A percentile compares a stretch with the other conserved stretches of the same genome.
These are phyloP conservation scores for Picea sitchensis DNA, from an alignment of 75 land plant species.

Conservation along the genomic window DNA sequence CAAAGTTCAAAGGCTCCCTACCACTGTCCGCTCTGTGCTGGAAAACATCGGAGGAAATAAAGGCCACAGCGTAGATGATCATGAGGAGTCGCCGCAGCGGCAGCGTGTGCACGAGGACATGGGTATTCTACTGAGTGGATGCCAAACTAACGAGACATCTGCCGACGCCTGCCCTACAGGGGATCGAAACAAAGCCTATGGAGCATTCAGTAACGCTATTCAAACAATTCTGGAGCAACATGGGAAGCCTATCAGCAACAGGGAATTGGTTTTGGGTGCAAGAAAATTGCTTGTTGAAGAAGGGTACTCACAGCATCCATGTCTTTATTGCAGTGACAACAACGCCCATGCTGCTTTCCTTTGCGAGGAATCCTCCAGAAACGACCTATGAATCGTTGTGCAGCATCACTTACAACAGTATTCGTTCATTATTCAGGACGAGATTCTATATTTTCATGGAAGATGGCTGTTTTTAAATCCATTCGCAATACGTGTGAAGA, in stretches of 20 bases:
- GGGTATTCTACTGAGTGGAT: slow-evolving; percentile 87
- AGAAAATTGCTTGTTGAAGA: slow-evolving; percentile 44
- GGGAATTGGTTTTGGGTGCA: slow-evolving; percentile 56
- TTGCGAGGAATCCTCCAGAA: no score
- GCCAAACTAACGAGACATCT: slow-evolving; percentile 81
- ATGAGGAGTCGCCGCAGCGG: no score
- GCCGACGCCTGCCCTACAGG: slow-evolving; percentile 83
- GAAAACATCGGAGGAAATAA: no score
- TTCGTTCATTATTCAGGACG: no score
- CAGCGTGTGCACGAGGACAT: slow-evolving; percentile 17
- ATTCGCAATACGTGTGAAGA: no score
- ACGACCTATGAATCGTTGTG: no score
- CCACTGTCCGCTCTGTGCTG: no score
- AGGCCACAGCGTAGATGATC: no score
- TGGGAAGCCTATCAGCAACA: slow-evolving; percentile 45
- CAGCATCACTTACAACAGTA: no score
- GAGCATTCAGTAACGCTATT: slow-evolving; percentile 87
- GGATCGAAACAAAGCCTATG: slow-evolving; percentile 43
- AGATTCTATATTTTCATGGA: no score
- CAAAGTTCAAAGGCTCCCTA: background rate
- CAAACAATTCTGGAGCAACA: slow-evolving; percentile 52
- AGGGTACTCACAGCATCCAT: slow-evolving; percentile 77
- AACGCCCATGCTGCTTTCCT: slow-evolving; percentile 63
- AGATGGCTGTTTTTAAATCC: no score
- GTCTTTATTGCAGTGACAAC: slow-evolving; percentile 80